Evolutionary conservation across 176 grass and related monocot genomes (phyloP).

Genomic region (Coix lacrymajobi): DNA sequence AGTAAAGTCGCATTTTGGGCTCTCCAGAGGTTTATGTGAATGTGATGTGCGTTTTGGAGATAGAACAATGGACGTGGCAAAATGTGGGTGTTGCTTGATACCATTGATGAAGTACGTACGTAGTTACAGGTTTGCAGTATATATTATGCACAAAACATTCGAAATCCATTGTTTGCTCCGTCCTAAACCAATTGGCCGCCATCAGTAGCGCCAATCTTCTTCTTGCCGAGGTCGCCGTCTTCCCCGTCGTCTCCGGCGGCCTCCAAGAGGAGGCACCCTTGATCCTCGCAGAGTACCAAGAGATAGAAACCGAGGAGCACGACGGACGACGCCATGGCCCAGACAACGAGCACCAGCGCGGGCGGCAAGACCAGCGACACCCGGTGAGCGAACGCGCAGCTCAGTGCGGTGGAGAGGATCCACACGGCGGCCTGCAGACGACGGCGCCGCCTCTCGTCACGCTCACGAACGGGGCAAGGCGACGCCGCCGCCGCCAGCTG

Average conservation of each 20-base stretch:
- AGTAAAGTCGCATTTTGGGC: no score
- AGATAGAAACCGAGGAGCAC: background rate
- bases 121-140: no score
- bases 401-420: background rate
- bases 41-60: no score
- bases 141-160: background rate
- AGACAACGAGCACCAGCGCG: background rate
- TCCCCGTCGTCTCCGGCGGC: background rate
- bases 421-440: background rate
- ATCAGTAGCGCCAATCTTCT: background rate
- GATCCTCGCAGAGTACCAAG: background rate
- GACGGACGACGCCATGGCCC: background rate
- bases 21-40: no score
- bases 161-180: background rate
- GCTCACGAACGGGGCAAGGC: background rate
- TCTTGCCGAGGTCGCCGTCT: background rate
- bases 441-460: background rate
- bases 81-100: no score
- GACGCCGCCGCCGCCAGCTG: background rate
- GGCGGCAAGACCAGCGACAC: background rate
- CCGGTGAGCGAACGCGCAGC: background rate
- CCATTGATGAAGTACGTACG: no score
- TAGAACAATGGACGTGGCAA: no score
- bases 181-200: background rate
- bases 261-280: background rate